phyloP scores from a whole-genome alignment of 148 eudicot species.

The Camellia japonica region DNA sequence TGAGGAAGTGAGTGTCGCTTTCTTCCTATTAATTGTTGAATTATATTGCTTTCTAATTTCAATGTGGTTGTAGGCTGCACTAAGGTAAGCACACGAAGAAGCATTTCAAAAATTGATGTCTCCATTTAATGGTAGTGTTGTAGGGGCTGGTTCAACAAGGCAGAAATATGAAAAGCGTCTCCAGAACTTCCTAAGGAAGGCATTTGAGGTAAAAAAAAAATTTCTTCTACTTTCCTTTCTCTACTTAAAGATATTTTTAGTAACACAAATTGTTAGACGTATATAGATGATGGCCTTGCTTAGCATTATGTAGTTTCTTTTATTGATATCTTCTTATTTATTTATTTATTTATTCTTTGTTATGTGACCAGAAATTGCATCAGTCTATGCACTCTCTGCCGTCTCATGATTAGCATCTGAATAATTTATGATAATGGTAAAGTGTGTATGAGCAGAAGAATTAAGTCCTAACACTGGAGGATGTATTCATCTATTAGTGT shows the following conservation, averaged over 20 bases:
- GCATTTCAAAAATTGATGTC: conserved; percentile 64
- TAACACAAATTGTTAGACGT: too few species aligned
- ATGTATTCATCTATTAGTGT: background rate
- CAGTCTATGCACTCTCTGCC: background rate
- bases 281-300: too few species aligned
- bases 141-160: conserved; percentile 78
- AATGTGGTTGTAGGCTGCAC: conserved; percentile 52
- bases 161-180: conserved; percentile 84
- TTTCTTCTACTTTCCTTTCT: too few species aligned
- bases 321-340: background rate
- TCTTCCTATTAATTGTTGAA: background rate
- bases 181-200: conserved; percentile 63
- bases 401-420: background rate
- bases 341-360: too few species aligned
- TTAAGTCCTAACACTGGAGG: background rate
- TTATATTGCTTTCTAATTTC: conserved; percentile 21
- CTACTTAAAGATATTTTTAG: too few species aligned
- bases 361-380: background rate
- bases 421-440: background rate
- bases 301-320: background rate
- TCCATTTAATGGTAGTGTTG: conserved; percentile 72
- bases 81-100: conserved; percentile 88
- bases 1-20: conserved; percentile 72
- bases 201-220: too few species aligned
- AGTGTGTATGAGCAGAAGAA: background rate